phyloP scores from a whole-genome alignment of 2,329 filamentous ascomycete genomes.

The Elsinoe batatas region DNA sequence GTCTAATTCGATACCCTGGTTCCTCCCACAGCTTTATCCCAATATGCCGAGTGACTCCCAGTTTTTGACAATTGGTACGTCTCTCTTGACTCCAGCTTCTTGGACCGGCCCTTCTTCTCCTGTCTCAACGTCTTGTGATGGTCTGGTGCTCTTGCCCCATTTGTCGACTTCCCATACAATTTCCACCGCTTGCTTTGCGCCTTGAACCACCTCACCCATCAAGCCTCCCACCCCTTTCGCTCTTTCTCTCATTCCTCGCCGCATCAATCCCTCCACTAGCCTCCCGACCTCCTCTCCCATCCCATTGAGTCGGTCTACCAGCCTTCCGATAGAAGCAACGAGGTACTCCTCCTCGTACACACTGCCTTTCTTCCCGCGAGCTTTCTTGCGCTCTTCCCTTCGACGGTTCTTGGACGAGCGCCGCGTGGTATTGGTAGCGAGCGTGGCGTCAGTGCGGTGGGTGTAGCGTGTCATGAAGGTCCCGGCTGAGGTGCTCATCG shows the following conservation, averaged over 20 bases:
- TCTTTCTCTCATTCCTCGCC: constrained; percentile 78
- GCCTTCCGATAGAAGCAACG: constrained; percentile 70
- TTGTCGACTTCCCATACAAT: constrained; percentile 54
- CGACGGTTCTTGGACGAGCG: constrained; percentile 80
- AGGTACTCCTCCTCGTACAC: constrained; percentile 98
- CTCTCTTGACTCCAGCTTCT: constrained; percentile 22
- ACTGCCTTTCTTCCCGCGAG: constrained; percentile 87
- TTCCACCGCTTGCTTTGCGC: constrained; percentile 54
- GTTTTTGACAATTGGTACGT: constrained; percentile 43
- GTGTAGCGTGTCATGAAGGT: constrained; percentile 91
- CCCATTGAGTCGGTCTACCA: constrained; percentile 72
- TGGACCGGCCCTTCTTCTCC: too few species aligned
- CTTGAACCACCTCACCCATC: constrained; percentile 62
- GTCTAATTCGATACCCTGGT: too few species aligned
- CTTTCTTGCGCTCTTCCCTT: constrained; percentile 89
- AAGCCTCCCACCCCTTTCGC: constrained; percentile 67
- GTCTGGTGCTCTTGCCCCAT: constrained; percentile 11
- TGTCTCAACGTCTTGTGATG: constrained; percentile 15
- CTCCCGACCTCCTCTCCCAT: constrained; percentile 61
- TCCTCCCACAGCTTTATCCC: too few species aligned
- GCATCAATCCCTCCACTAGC: constrained; percentile 65
- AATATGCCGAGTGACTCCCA: constrained; percentile 31
- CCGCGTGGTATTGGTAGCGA: constrained; percentile 62
- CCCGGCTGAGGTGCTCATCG: constrained; percentile 62
- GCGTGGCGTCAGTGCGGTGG: constrained; percentile 58